Conservation (phyloP, 441 rosid genomes). For the Aleurites moluccanus region DNA sequence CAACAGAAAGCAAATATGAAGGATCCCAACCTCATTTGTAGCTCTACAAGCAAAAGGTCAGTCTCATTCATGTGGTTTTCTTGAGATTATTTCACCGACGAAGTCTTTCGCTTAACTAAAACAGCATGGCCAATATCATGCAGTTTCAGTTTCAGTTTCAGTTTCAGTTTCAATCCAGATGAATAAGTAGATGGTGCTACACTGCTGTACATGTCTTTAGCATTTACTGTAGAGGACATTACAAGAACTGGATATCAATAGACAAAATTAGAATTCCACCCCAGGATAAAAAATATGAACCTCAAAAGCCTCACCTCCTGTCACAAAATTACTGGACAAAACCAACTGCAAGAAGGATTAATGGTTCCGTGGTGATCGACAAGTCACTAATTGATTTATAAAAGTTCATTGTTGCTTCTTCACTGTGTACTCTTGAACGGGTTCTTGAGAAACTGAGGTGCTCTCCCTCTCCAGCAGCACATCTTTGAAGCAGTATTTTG, state of each 20-base stretch:
- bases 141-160: background rate
- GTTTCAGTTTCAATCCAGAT: background rate
- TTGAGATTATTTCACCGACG: background rate
- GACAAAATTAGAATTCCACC: background rate
- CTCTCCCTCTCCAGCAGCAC: background rate
- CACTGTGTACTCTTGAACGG: background rate
- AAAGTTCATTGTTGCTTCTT: background rate
- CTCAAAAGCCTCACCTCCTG: background rate
- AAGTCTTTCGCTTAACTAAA: background rate
- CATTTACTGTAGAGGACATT: background rate
- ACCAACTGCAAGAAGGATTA: background rate
- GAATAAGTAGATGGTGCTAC: background rate
- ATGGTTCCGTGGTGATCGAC: background rate
- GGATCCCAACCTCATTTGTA: background rate
- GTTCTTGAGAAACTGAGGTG: constrained; percentile 6
- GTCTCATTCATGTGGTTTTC: background rate
- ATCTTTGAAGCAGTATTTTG: background rate
- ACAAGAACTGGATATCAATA: background rate
- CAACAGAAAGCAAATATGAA: background rate
- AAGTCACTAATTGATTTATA: background rate
- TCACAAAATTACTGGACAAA: background rate
- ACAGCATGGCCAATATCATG: background rate
- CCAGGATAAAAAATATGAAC: background rate
- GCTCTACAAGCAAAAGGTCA: background rate
- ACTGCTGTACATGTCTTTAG: background rate